These are phyloP conservation scores for Phytophthora megakarya DNA, from an alignment of 352 stramenopile genomes.

Conservation along the genomic window DNA sequence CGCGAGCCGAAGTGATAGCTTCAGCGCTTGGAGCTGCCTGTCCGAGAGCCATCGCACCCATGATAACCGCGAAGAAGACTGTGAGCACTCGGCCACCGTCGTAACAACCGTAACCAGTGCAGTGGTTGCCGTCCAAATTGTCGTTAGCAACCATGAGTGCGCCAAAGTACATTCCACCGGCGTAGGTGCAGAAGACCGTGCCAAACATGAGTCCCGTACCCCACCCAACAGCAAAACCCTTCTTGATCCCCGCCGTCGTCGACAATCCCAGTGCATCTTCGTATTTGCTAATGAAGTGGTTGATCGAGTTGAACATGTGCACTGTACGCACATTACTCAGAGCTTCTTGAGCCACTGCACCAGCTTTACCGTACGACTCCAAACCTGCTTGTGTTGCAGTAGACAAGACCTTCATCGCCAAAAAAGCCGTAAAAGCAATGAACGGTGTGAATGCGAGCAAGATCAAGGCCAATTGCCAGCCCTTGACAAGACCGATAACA, in stretches of 20 bases:
- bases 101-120: constrained; percentile 51
- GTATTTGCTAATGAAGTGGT: constrained; percentile 68
- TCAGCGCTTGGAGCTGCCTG: constrained; percentile 67
- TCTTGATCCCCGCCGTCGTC: constrained; percentile 54
- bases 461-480: constrained; percentile 71
- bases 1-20: constrained; percentile 59
- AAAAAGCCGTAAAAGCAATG: constrained; percentile 53
- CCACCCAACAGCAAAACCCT: constrained; percentile 52
- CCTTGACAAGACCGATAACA: constrained; percentile 63
- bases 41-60: constrained; percentile 75
- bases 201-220: constrained; percentile 74
- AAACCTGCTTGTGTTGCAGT: constrained; percentile 52
- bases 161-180: constrained; percentile 79
- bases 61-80: constrained; percentile 75
- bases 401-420: constrained; percentile 58
- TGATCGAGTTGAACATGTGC: constrained; percentile 77
- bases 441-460: constrained; percentile 69
- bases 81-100: constrained; percentile 69
- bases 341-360: constrained; percentile 72
- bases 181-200: constrained; percentile 74
- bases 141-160: constrained; percentile 69
- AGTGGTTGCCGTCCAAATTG: constrained; percentile 48
- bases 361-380: constrained; percentile 68
- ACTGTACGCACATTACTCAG: constrained; percentile 79
- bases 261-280: constrained; percentile 47